These are phyloP conservation scores for Kwoniella sp. DNA, from an alignment of 768 basidiomycete genomes.

Conservation along the genomic window DNA sequence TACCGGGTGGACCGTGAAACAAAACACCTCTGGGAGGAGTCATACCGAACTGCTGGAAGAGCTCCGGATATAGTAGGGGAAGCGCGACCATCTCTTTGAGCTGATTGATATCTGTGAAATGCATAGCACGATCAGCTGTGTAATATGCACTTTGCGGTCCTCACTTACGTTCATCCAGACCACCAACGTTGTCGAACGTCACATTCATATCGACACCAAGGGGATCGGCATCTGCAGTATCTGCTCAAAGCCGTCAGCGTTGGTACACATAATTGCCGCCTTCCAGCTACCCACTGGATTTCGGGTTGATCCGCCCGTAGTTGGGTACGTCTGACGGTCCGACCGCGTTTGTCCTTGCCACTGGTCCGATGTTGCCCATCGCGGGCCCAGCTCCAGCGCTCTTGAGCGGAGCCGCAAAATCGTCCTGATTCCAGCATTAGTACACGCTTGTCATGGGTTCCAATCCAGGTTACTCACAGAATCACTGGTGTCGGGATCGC, in stretches of 20 bases:
- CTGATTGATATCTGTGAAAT: constrained; percentile 77
- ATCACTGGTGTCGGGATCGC: constrained; percentile 46
- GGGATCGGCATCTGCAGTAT: constrained; percentile 91
- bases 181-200: constrained; percentile 95
- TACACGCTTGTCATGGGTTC: neutral
- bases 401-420: constrained; percentile 34
- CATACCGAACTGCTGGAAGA: constrained; percentile 89
- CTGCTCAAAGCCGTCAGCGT: constrained; percentile 57
- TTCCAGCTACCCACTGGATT: constrained; percentile 25
- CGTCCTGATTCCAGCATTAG: constrained; percentile 36
- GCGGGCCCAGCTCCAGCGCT: constrained; percentile 58
- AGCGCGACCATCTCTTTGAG: constrained; percentile 98
- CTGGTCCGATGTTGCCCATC: constrained; percentile 57
- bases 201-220: constrained; percentile 89
- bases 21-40: constrained; percentile 95
- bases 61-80: constrained; percentile 91
- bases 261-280: neutral
- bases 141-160: neutral
- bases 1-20: constrained; percentile 98
- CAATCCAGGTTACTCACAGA: constrained; percentile 28
- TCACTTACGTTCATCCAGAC: constrained; percentile 82
- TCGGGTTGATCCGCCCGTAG: constrained; percentile 35
- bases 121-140: neutral
- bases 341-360: constrained; percentile 74
- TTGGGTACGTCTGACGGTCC: constrained; percentile 45